Evolutionary conservation across 306 rosid genomes (phyloP).

Genomic region (Lithocarpus polystachyus): DNA sequence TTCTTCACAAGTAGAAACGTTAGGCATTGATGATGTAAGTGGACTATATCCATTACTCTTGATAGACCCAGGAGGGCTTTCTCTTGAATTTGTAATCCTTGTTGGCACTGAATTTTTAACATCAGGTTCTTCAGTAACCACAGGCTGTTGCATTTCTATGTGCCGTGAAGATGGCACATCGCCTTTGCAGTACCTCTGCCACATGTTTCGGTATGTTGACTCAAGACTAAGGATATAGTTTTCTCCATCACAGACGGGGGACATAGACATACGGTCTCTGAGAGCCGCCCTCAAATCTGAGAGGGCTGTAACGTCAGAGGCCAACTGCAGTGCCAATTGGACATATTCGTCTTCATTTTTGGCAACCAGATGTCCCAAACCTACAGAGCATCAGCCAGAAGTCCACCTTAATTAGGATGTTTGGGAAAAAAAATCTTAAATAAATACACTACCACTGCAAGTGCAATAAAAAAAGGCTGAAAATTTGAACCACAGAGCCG

Average conservation of each 20-base stretch:
- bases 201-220: conserved; percentile 67
- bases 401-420: conserved; percentile 2
- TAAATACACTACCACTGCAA: neutral
- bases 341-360: conserved; percentile 86
- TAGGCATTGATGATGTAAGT: conserved; percentile 28
- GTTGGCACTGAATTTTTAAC: conserved; percentile 28
- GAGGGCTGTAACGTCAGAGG: conserved; percentile 75
- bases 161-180: conserved; percentile 79
- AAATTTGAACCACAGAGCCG: neutral
- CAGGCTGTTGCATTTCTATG: conserved; percentile 43
- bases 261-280: conserved; percentile 76
- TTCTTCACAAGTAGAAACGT: conserved; percentile 41
- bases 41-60: conserved; percentile 58
- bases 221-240: conserved; percentile 67
- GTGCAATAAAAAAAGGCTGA: neutral
- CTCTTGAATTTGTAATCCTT: conserved; percentile 27
- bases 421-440: conserved; percentile 5
- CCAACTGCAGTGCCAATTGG: conserved; percentile 73
- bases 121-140: conserved; percentile 29
- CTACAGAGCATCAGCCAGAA: conserved; percentile 38
- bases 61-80: conserved; percentile 42
- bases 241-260: conserved; percentile 83
- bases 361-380: conserved; percentile 68
- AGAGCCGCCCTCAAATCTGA: conserved; percentile 76
- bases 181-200: conserved; percentile 88